phyloP scores from a whole-genome alignment of 2,329 filamentous ascomycete species.

The Sarocladium brachiariae region DNA sequence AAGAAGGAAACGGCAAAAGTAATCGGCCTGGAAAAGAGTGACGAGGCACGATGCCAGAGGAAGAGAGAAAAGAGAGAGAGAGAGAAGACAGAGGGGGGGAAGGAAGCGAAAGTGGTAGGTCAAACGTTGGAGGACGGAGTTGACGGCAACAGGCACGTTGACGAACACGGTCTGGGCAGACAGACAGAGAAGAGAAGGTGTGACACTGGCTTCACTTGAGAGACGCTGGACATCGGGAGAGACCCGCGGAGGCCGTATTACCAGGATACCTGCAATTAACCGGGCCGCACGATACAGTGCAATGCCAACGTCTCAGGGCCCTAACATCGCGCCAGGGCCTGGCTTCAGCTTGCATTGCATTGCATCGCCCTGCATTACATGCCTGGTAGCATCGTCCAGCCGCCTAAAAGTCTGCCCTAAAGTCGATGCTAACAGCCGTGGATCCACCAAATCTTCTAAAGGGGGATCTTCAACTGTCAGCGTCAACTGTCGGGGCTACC shows the following conservation, averaged over 20 bases:
- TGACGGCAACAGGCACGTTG: background rate
- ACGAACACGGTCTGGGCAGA: background rate
- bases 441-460: too few species aligned
- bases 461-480: too few species aligned
- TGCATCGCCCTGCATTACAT: too few species aligned
- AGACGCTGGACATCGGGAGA: too few species aligned
- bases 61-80: constrained; percentile 7
- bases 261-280: constrained; percentile 1
- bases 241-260: too few species aligned
- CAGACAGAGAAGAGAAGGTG: background rate
- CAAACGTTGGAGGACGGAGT: background rate
- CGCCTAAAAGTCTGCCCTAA: too few species aligned
- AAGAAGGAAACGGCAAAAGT: background rate
- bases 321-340: background rate
- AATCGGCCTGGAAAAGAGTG: constrained; percentile 8
- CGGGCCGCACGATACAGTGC: background rate
- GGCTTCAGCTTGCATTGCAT: background rate
- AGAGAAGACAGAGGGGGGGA: constrained; percentile 8
- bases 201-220: constrained; percentile 1
- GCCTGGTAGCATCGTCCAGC: too few species aligned
- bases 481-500: too few species aligned
- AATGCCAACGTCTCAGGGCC: background rate
- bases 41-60: constrained; percentile 5
- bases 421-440: too few species aligned
- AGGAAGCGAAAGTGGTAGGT: constrained; percentile 3